Percentiles rank a stretch among this genome's conserved stretches.
phyloP scores from a whole-genome alignment of 192 early-diverging fungal species.

The Coemansia sp. region DNA sequence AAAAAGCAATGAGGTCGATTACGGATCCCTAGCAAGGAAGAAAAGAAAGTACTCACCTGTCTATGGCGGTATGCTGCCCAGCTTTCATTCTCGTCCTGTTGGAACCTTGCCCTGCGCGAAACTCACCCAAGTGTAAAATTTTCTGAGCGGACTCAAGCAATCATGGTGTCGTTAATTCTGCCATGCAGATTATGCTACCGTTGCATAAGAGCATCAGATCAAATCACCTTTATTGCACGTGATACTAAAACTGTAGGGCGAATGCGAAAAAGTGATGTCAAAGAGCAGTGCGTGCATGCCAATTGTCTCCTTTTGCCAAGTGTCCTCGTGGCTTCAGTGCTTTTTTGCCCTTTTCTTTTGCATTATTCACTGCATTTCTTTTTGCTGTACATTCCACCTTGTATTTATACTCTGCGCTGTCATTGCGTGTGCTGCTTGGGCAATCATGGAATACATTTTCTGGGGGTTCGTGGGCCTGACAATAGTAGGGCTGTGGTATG shows the following conservation, averaged over 20 bases:
- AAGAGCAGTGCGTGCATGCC: too few species aligned
- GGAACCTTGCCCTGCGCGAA: slow-evolving; percentile 1
- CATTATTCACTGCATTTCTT: neutral
- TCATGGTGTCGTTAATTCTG: slow-evolving; percentile 1
- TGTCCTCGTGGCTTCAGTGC: neutral
- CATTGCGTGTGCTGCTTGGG: neutral
- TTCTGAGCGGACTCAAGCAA: slow-evolving; percentile 13
- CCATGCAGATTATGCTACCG: neutral
- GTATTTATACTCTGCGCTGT: slow-evolving; percentile 4
- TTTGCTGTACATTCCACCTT: slow-evolving; percentile 6
- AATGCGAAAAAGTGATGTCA: neutral
- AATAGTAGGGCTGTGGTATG: slow-evolving; percentile 41
- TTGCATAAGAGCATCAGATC: neutral
- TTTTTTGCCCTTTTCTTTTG: neutral
- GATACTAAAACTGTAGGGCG: slow-evolving; percentile 16
- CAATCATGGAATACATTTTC: slow-evolving; percentile 33
- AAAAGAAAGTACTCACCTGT: slow-evolving; percentile 45
- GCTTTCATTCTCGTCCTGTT: slow-evolving; percentile 5
- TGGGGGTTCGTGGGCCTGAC: slow-evolving; percentile 33
- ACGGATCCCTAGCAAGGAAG: slow-evolving; percentile 39
- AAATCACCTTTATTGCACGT: slow-evolving; percentile 5
- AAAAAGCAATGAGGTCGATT: slow-evolving; percentile 8
- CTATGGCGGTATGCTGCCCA: slow-evolving; percentile 9
- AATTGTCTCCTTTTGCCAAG: neutral
- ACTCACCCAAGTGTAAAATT: slow-evolving; percentile 35